Conservation (phyloP, 345 rosid species). For the Schrenkiella parvula region DNA sequence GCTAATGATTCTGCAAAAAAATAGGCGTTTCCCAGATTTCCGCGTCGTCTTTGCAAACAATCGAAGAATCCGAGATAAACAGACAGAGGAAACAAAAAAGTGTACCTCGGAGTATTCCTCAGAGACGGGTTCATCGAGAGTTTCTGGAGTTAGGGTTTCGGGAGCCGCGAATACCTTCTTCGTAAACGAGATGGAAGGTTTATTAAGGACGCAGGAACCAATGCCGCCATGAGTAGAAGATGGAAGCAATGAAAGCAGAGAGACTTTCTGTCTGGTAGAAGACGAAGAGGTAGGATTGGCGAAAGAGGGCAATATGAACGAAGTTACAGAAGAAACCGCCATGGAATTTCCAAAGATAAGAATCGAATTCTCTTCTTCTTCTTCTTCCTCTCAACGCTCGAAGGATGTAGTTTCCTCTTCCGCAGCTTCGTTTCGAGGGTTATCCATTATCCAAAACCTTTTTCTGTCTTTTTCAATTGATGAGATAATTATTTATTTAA, state of each 20-base stretch:
- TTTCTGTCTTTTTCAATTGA: neutral
- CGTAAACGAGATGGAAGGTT: conserved; percentile 33
- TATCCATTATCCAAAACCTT: conserved; percentile 31
- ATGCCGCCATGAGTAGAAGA: conserved; percentile 21
- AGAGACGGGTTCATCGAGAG: conserved; percentile 42
- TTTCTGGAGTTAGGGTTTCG: conserved; percentile 49
- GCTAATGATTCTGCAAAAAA: neutral
- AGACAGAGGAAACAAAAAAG: neutral
- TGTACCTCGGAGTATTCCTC: conserved; percentile 41
- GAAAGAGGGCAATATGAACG: conserved; percentile 49
- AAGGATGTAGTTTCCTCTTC: conserved; percentile 6
- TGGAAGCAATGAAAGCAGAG: conserved; percentile 34
- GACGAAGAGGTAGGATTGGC: conserved; percentile 37
- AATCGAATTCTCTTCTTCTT: neutral
- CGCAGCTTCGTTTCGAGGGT: conserved; percentile 6
- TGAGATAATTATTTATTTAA: neutral
- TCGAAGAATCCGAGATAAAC: neutral
- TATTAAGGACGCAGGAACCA: conserved; percentile 29
- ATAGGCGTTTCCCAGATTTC: neutral
- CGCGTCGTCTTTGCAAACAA: neutral
- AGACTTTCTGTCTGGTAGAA: conserved; percentile 35
- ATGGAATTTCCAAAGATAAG: conserved; percentile 21
- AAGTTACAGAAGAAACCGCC: conserved; percentile 58
- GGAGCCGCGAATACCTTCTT: conserved; percentile 60
- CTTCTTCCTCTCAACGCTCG: neutral